Percentiles rank a stretch among this genome's conserved stretches.
Evolutionary conservation across 2,329 filamentous ascomycete genomes (phyloP).

Genomic region (Aspergillus sp.): DNA sequence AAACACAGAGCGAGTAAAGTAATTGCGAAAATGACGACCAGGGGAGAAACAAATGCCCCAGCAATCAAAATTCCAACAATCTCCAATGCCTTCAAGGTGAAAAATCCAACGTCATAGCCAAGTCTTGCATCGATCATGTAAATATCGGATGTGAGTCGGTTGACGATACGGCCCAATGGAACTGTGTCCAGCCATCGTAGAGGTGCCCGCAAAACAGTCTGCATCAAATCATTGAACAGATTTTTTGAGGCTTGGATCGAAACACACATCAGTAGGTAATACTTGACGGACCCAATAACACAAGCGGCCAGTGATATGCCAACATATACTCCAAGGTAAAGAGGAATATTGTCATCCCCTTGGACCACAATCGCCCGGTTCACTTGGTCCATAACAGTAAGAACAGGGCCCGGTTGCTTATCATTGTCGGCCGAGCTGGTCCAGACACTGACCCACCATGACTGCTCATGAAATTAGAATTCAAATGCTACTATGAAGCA

Average conservation of each 20-base stretch:
- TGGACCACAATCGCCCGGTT: background rate
- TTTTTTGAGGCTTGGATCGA: conserved; percentile 62
- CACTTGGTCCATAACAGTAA: background rate
- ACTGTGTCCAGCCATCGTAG: conserved; percentile 74
- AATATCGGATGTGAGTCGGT: conserved; percentile 73
- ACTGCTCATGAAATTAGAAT: conserved; percentile 13
- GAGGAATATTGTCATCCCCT: conserved; percentile 44
- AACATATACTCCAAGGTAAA: conserved; percentile 51
- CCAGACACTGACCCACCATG: conserved; percentile 48
- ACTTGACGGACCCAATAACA: conserved; percentile 49
- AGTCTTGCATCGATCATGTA: conserved; percentile 64
- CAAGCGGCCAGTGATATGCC: conserved; percentile 54
- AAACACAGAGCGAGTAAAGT: conserved; percentile 55
- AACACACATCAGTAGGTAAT: conserved; percentile 29
- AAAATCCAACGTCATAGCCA: conserved; percentile 58
- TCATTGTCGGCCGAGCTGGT: conserved; percentile 28
- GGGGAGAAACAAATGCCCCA: conserved; percentile 60
- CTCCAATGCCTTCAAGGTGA: conserved; percentile 56
- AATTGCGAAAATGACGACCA: conserved; percentile 58
- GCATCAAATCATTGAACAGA: conserved; percentile 63
- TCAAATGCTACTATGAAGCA: no score
- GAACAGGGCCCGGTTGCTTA: background rate
- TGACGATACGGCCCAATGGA: conserved; percentile 68
- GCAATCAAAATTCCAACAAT: conserved; percentile 63
- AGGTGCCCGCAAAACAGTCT: conserved; percentile 63